Base-by-base conservation (phyloP, 1,284 basidiomycete species). In the Chalciporus sp. region DNA sequence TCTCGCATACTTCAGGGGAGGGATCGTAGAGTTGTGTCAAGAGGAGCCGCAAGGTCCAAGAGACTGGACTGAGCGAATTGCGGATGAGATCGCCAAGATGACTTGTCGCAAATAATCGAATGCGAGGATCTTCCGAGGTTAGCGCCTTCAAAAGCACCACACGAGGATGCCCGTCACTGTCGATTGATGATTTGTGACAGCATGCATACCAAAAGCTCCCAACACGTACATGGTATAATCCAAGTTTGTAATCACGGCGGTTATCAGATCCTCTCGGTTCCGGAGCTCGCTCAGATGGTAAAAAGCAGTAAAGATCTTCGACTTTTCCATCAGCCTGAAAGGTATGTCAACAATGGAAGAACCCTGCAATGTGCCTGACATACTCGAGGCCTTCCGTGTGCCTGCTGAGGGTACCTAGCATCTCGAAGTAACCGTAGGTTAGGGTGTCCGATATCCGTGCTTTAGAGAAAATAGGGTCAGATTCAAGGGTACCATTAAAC, bases 1-100 rank as follows among this genome's bases (percentile, higher is more conserved):
- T 80, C 72, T 94, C 88, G 62, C 93, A 92, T 6, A 99, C 94
- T 66, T 95, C 92, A 20, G 87, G 80, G 0, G 89, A 83, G 2
- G 94, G 90, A 67, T 99, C 97, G 70, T 98, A 98, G 17, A 99
- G 77, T 72, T 99, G 97, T 0, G 95, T 98, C 23, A 99, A 78
- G 23, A 99, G 84, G 4, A 99, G 81, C 11, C 90, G 85, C 29
- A 97, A 76, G 17, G 86, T 92, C 95, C 95, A 98, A 4, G 88
- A 81, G 59, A 88, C 86, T 0, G 85, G 83, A 31, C 73, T 82
- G 2, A 80, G 68, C 12, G 83, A 85, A 33, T 76, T 77, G 35
- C 86, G 84, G 57, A 91, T 86, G 33, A 96, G 76, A 28, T 85
- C 78, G n/a, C 92, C 94, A 1, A 99, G 79, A 68, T 94, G 91